A percentile compares a stretch with the other conserved stretches of the same genome.
These are phyloP conservation scores for Crataegus laevigata DNA, from an alignment of 306 rosid species.

Conservation along the genomic window DNA sequence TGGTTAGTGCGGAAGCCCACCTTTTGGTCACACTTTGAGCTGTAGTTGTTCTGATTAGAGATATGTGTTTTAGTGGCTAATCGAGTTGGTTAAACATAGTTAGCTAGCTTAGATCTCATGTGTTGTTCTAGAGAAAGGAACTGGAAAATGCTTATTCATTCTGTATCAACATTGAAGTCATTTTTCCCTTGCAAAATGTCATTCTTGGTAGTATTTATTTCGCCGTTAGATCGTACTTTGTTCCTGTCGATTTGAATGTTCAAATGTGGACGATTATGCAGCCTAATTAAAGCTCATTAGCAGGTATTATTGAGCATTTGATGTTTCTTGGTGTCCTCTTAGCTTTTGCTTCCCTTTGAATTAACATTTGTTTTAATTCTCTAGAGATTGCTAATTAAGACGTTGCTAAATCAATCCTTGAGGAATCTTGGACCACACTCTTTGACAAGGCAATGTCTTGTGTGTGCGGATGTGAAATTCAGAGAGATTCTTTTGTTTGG, in stretches of 20 bases:
- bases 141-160: slow-evolving; percentile 42
- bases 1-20: slow-evolving; percentile 79
- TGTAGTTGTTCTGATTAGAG: slow-evolving; percentile 66
- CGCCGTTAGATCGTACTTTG: not conserved
- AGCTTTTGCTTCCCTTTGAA: too few species aligned
- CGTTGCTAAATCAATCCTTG: not conserved
- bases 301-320: not conserved
- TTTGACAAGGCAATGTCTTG: not conserved
- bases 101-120: slow-evolving; percentile 22
- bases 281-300: not conserved
- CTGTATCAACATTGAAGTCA: slow-evolving; percentile 25
- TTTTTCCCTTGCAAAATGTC: not conserved
- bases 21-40: slow-evolving; percentile 53
- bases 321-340: not conserved
- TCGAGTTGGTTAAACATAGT: slow-evolving; percentile 48
- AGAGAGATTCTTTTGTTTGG: too few species aligned
- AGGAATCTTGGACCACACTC: not conserved
- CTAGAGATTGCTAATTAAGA: too few species aligned
- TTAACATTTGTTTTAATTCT: too few species aligned
- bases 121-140: slow-evolving; percentile 43
- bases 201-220: not conserved
- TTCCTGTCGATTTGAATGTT: not conserved
- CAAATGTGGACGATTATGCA: not conserved
- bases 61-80: slow-evolving; percentile 56
- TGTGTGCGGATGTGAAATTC: too few species aligned